A percentile compares a stretch with the other conserved stretches of the same genome.
Evolutionary conservation across 495 filamentous ascomycete species (phyloP).

Genomic region (Aspergillus nidulans): DNA sequence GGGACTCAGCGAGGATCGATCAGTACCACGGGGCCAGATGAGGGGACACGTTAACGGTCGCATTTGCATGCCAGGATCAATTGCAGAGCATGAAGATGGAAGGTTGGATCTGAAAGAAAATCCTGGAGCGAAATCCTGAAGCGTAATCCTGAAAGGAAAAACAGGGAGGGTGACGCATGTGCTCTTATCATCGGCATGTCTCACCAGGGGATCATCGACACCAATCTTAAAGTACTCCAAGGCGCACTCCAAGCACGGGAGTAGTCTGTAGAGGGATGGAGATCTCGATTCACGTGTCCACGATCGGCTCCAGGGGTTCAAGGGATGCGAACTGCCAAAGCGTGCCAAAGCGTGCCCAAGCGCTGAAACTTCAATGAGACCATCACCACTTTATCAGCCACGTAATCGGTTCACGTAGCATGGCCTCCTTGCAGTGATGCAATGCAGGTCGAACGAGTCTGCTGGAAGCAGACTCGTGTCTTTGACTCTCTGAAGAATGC

Average conservation of each 20-base stretch:
- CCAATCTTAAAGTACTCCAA: too few species aligned
- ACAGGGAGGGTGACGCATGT: constrained; percentile 8
- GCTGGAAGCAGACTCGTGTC: neutral
- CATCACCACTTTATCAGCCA: constrained; percentile 10
- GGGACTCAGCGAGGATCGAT: constrained; percentile 13
- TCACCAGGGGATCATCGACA: neutral
- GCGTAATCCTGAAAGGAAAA: constrained; percentile 9
- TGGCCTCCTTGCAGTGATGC: neutral
- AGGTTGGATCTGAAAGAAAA: too few species aligned
- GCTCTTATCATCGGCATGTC: neutral
- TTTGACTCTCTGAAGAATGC: neutral
- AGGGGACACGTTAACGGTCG: neutral
- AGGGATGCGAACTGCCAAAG: constrained; percentile 21
- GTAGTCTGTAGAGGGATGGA: too few species aligned
- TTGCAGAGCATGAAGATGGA: neutral
- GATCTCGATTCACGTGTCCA: constrained; percentile 27
- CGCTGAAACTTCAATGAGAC: too few species aligned
- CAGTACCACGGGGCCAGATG: neutral
- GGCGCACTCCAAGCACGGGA: too few species aligned
- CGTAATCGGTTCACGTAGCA: constrained; percentile 10
- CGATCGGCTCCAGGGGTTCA: constrained; percentile 26
- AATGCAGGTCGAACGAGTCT: neutral
- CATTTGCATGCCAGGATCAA: constrained; percentile 1
- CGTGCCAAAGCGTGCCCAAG: too few species aligned
- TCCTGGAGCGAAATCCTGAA: too few species aligned